These are phyloP conservation scores for Aspergillus biplanus DNA, from an alignment of 495 filamentous ascomycete genomes.

Conservation along the genomic window DNA sequence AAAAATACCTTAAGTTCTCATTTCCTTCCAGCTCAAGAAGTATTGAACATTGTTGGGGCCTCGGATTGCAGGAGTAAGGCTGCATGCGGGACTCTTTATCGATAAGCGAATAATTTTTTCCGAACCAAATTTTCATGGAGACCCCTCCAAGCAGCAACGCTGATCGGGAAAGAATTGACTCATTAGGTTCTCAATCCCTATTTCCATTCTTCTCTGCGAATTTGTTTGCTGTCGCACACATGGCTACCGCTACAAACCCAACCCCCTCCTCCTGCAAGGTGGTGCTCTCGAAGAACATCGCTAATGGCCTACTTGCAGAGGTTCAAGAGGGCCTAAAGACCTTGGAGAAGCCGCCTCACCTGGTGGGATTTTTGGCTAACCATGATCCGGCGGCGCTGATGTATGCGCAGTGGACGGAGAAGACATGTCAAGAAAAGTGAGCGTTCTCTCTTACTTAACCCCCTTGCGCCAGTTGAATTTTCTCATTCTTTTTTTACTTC, in stretches of 20 bases:
- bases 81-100: constrained; percentile 49
- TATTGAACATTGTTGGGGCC: background rate
- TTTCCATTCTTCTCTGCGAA: constrained; percentile 16
- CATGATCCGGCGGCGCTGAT: constrained; percentile 85
- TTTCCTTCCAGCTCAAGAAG: too few relatives aligned
- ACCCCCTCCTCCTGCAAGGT: constrained; percentile 79
- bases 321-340: constrained; percentile 71
- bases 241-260: constrained; percentile 40
- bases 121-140: constrained; percentile 33
- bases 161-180: constrained; percentile 20
- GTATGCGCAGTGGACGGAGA: constrained; percentile 97
- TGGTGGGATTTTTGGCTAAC: constrained; percentile 92
- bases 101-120: constrained; percentile 51
- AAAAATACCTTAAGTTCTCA: too few relatives aligned
- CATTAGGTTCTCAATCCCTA: constrained; percentile 4
- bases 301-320: constrained; percentile 76
- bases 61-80: constrained; percentile 18
- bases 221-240: constrained; percentile 23
- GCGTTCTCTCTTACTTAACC: constrained; percentile 36
- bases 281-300: constrained; percentile 80
- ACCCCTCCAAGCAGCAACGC: constrained; percentile 25
- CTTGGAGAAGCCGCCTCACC: constrained; percentile 69
- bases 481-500: background rate
- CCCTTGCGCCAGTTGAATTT: constrained; percentile 23
- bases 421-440: constrained; percentile 94